Evolutionary conservation across 192 early-diverging fungal genomes (phyloP), one percentile per base, ranked within the genome.

Genomic region (Rhizophagus clarus): DNA sequence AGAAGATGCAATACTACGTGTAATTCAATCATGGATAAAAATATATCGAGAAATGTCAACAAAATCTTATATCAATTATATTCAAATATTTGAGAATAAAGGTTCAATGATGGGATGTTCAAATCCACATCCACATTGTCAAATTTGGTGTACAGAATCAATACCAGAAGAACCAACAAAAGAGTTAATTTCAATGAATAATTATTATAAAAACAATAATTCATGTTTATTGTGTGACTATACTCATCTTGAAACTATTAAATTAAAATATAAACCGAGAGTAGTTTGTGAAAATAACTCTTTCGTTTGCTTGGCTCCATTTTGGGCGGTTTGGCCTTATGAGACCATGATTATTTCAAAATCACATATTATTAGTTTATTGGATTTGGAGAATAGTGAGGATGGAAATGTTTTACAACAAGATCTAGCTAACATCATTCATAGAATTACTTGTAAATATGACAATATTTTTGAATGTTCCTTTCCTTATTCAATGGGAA

Each of bases 21-120:
- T 99, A 24, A 88, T 99, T 17, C 70, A 89, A 22, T 81, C 86
- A 0, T 99, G 97, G 97, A 91, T 90, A 61, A 32, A 83, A n/a
- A 84, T 90, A 24, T 93, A 93, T 73, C 70, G 82, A 8, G 82
- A 88, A 10, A 83, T 96, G 34, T 82, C 86, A 8, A 64, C 83
- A 9, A 76, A 89, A 20, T 82, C 86, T 1, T 82, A 79, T 60
- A 89, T 99, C 76, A 86, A 88, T 45, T 93, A 99, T 81, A 93
- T 96, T 49, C 96, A 98, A 86, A 88, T 99, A 64, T 99, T 99
- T 89, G 97, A 99, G 80, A 99, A 99, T 88, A 99, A 99, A 87
- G 97, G 97, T 11, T 86, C 93, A 0, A 88, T 91, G 61, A 98
- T 99, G 97, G 97, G 97, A 15, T 99, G 97, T 84, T 97, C 96